These are phyloP conservation scores for Alternaria sp. DNA, from an alignment of 2,329 filamentous ascomycete genomes.

Conservation along the genomic window DNA sequence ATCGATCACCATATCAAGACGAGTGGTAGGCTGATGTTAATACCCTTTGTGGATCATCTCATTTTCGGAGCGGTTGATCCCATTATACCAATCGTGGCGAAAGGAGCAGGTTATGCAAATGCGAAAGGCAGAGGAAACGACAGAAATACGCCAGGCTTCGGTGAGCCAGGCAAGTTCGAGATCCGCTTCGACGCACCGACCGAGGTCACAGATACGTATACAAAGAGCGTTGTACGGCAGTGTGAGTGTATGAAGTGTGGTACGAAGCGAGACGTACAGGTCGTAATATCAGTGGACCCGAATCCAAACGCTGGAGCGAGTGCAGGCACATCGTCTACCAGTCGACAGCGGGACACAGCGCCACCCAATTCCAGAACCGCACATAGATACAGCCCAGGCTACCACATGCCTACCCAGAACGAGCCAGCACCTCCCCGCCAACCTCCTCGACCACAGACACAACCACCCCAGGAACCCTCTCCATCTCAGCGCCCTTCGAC, in stretches of 20 bases:
- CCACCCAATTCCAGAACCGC: constrained; percentile 21
- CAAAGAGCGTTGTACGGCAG: constrained; percentile 38
- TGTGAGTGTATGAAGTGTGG: constrained; percentile 47
- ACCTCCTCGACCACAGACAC: constrained; percentile 22
- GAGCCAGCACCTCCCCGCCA: constrained; percentile 22
- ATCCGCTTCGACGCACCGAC: constrained; percentile 43
- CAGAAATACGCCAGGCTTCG: constrained; percentile 24
- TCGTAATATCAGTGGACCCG: constrained; percentile 44
- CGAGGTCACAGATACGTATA: constrained; percentile 38
- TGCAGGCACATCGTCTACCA: constrained; percentile 4
- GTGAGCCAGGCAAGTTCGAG: constrained; percentile 40
- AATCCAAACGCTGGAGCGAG: constrained; percentile 22
- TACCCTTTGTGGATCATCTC: constrained; percentile 44
- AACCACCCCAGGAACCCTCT: constrained; percentile 8
- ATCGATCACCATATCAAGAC: constrained; percentile 39
- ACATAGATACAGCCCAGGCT: constrained; percentile 36
- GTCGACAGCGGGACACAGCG: constrained; percentile 21
- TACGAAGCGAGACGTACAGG: constrained; percentile 41
- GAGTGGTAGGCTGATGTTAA: constrained; percentile 42
- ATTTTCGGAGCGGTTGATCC: constrained; percentile 42
- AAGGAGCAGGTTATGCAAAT: constrained; percentile 39
- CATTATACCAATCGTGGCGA: constrained; percentile 42
- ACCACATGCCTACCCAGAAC: constrained; percentile 29
- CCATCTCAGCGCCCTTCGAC: constrained; percentile 21
- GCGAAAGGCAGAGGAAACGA: constrained; percentile 24